A percentile compares a stretch with the other conserved stretches of the same genome.
phyloP scores from a whole-genome alignment of 805 yeast genomes.

The Myxozyma neglecta region DNA sequence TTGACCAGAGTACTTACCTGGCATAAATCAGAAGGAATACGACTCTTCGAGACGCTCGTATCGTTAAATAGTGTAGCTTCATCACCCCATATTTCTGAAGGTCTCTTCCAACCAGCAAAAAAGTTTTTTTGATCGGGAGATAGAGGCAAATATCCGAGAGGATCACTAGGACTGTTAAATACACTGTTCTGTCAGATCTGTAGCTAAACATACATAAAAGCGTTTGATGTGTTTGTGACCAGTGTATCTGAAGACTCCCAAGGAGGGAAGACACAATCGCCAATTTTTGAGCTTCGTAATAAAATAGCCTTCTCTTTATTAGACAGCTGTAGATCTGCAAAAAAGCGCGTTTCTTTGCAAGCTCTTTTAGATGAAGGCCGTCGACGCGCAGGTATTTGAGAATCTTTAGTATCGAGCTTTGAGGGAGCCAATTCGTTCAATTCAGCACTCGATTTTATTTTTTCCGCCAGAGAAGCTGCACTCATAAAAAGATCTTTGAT shows the following conservation, averaged over 20 bases:
- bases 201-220: constrained; percentile 4
- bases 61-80: constrained; percentile 1
- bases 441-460: neutral
- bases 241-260: constrained; percentile 20
- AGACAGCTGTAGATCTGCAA: constrained; percentile 5
- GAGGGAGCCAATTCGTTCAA: neutral
- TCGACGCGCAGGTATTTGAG: neutral
- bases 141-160: constrained; percentile 29
- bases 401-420: neutral
- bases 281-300: constrained; percentile 22
- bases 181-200: too few species aligned
- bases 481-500: neutral
- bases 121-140: constrained; percentile 21
- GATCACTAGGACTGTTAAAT: constrained; percentile 24
- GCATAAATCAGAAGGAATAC: constrained; percentile 9
- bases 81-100: constrained; percentile 19
- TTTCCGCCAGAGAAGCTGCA: constrained; percentile 1
- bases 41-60: neutral
- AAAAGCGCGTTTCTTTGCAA: neutral
- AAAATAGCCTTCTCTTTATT: constrained; percentile 14
- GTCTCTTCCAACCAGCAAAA: constrained; percentile 32
- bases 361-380: neutral
- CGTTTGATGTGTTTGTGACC: neutral
- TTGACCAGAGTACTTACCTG: constrained; percentile 15
- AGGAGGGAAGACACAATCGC: constrained; percentile 23